Evolutionary conservation across 106 monocot species (phyloP).

Genomic region (Alisma plantagoaquatica): DNA sequence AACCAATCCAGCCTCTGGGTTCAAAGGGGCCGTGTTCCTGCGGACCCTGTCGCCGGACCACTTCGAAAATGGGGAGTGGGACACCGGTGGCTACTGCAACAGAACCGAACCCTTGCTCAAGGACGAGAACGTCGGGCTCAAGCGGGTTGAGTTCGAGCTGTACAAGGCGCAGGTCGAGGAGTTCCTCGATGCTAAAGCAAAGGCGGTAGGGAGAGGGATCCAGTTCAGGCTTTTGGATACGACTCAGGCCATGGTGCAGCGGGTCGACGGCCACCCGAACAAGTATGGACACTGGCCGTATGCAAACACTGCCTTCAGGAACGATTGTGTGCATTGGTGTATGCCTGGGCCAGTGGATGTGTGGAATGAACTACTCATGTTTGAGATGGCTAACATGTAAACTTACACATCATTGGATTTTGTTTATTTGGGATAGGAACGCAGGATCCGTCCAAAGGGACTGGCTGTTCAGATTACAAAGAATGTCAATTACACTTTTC

Average conservation of each 20-base stretch:
- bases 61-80: constrained; percentile 31
- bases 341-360: background rate
- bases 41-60: constrained; percentile 18
- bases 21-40: constrained; percentile 5
- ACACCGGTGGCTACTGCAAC: constrained; percentile 8
- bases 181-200: background rate
- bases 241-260: background rate
- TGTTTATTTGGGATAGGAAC: no score
- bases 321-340: constrained; percentile 32
- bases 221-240: background rate
- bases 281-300: constrained; percentile 18
- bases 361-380: constrained; percentile 7
- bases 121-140: background rate
- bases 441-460: no score
- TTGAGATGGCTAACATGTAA: background rate
- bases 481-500: no score
- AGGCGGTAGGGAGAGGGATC: background rate
- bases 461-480: no score
- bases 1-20: background rate
- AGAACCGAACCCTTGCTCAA: constrained; percentile 1
- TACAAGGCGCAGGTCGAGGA: background rate
- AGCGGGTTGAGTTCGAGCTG: background rate
- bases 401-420: no score
- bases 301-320: background rate
- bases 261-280: constrained; percentile 7